These are phyloP conservation scores for Rhynchosporium agropyri DNA, from an alignment of 2,329 filamentous ascomycete species.

Conservation along the genomic window DNA sequence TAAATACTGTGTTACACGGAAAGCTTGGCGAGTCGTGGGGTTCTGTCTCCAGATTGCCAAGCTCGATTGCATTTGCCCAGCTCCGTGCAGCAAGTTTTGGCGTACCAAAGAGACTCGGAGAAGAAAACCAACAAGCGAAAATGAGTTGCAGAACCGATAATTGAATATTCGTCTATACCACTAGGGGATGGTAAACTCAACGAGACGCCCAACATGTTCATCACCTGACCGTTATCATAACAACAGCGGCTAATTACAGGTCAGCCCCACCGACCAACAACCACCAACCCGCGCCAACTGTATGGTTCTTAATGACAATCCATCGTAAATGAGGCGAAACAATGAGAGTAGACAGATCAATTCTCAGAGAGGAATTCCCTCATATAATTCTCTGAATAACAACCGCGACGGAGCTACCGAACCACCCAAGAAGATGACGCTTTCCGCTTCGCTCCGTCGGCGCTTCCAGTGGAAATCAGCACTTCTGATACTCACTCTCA, in stretches of 20 bases:
- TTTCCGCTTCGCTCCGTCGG: slow-evolving; percentile 2
- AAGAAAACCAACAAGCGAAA: not conserved
- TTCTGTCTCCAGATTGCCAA: not conserved
- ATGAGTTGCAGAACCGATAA: not conserved
- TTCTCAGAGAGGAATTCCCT: slow-evolving; percentile 10
- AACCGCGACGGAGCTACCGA: slow-evolving; percentile 1
- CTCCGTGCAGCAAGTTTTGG: not conserved
- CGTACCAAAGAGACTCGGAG: not conserved
- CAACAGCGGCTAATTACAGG: not conserved
- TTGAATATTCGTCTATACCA: not conserved
- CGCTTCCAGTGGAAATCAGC: slow-evolving; percentile 7
- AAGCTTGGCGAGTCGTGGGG: not conserved
- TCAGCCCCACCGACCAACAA: not conserved
- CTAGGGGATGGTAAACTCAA: not conserved
- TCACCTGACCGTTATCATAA: slow-evolving; percentile 10
- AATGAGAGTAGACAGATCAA: slow-evolving; percentile 10
- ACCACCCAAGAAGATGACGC: slow-evolving; percentile 10
- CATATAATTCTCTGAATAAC: slow-evolving; percentile 5
- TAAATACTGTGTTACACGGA: not conserved
- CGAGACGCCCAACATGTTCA: not conserved
- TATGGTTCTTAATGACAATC: not conserved
- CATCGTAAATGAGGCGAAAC: slow-evolving; percentile 10
- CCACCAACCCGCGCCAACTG: not conserved
- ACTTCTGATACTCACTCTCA: not conserved
- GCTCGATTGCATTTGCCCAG: not conserved